Base-by-base conservation (phyloP, 208 protist species). In the Trichomonas tenax region DNA sequence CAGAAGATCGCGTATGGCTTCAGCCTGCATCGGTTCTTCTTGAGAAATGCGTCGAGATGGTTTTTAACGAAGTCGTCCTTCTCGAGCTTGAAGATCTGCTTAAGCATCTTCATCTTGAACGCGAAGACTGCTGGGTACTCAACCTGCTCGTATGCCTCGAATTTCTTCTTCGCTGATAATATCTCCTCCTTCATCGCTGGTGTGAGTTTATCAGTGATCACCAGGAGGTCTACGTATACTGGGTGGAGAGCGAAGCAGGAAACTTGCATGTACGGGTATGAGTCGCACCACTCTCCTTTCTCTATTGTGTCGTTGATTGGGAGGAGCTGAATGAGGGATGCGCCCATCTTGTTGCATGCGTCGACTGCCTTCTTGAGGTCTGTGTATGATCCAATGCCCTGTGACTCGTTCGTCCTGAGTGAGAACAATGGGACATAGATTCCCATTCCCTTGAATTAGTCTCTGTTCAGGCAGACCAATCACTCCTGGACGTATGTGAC, bases 181-280 rank as follows among this genome's bases (percentile, higher is more conserved):
- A 93, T 93, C 8, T 93, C 86, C 0, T 93, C 44, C 26, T 34
- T 51, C 11, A 58, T 51, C 38, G 11, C 44, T 48, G 23, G 6
- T 93, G 86, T 40, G 4, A 51, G 17, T 8, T 93, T 93, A 4
- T 34, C 8, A 38, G 34, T 51, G 44, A 93, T 51, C 3, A 3
- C 44, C 0, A 93, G 31, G 17, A 89, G 40, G 40, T 89, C 82
- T n/a, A 89, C 48, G 40, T 89, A 89, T 9, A 89, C 36, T 89
- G 82, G 82, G 48, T 89, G 82, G n/a, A 89, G 40, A n/a, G 82
- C 82, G 23, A 89, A 89, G 40, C 82, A 89, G 17, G 82, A 89
- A 46, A 46, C 40, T 89, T 89, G 82, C 3, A 34, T 31, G 41
- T 89, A 89, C 10, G 82, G 82, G 48, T 89, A 89, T 46, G 82